Evolutionary conservation across 179 eudicot species (phyloP).

Genomic region (Gypsophila paniculata): DNA sequence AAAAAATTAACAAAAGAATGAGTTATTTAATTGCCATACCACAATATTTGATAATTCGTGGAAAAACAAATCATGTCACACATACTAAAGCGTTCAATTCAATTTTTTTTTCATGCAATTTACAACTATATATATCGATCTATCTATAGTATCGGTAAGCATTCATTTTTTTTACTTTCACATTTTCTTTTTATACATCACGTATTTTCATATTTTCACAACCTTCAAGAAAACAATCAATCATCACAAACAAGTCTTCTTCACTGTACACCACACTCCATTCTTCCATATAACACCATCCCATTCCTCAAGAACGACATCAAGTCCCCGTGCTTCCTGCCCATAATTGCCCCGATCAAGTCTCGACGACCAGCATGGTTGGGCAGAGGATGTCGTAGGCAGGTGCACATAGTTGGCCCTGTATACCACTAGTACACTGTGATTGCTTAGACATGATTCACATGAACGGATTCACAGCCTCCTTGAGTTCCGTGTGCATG

Average conservation of each 20-base stretch:
- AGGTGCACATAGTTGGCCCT: conserved; percentile 5
- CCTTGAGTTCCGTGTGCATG: conserved; percentile 17
- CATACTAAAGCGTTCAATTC: too few species aligned
- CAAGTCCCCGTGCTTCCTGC: background rate
- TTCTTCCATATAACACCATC: conserved; percentile 3
- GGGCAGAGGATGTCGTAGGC: conserved; percentile 2
- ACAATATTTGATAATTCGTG: too few species aligned
- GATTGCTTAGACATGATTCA: background rate
- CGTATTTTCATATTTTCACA: background rate
- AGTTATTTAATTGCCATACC: too few species aligned
- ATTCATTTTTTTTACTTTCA: too few species aligned
- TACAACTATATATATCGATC: too few species aligned
- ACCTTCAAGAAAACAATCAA: background rate
- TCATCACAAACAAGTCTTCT: background rate
- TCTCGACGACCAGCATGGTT: background rate
- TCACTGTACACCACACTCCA: conserved; percentile 12
- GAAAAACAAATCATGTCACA: too few species aligned
- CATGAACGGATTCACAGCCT: conserved; percentile 9
- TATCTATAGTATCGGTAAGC: too few species aligned
- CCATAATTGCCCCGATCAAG: background rate
- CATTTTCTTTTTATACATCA: too few species aligned
- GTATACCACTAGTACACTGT: background rate
- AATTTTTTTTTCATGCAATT: too few species aligned
- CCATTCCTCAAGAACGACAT: background rate
- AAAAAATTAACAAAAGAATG: too few species aligned